Percentiles rank a stretch among this genome's conserved stretches.
Evolutionary conservation across 371 early-diverging fungal species (phyloP).

Genomic region (Umbelopsis sp.): DNA sequence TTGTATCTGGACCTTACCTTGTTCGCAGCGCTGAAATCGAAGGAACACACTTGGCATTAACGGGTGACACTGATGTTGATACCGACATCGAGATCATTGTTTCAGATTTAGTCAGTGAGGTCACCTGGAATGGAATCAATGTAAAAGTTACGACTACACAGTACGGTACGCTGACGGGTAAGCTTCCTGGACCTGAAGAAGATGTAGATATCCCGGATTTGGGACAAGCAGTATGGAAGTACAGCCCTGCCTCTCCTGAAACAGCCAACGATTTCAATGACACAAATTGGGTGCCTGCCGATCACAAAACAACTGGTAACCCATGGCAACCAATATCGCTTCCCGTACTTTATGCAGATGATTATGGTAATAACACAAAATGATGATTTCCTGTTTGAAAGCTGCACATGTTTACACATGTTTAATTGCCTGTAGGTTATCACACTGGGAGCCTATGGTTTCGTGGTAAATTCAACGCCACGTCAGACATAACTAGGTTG

Average conservation of each 20-base stretch:
- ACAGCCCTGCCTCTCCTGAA: constrained; percentile 30
- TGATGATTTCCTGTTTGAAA: too few species aligned
- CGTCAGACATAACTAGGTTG: constrained; percentile 23
- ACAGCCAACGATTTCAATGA: constrained; percentile 29
- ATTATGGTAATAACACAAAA: constrained; percentile 20
- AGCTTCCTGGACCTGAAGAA: constrained; percentile 16
- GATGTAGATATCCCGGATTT: constrained; percentile 22
- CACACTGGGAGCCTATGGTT: constrained; percentile 31
- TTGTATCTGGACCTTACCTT: constrained; percentile 31
- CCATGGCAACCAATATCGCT: constrained; percentile 4
- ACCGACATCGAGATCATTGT: constrained; percentile 26
- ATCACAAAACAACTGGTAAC: constrained; percentile 25
- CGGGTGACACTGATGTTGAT: constrained; percentile 25
- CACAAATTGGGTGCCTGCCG: constrained; percentile 24
- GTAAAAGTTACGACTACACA: constrained; percentile 9
- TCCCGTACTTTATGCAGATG: constrained; percentile 32
- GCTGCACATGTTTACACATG: too few species aligned
- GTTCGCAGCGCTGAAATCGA: constrained; percentile 27
- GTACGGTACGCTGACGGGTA: constrained; percentile 24
- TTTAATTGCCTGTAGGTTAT: constrained; percentile 17
- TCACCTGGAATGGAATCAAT: constrained; percentile 26
- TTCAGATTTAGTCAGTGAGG: constrained; percentile 8
- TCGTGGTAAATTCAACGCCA: constrained; percentile 29
- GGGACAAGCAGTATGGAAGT: constrained; percentile 26
- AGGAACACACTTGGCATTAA: constrained; percentile 19